Conservation (phyloP, 2,329 filamentous ascomycete species). For the Byssochlamys sp. region DNA sequence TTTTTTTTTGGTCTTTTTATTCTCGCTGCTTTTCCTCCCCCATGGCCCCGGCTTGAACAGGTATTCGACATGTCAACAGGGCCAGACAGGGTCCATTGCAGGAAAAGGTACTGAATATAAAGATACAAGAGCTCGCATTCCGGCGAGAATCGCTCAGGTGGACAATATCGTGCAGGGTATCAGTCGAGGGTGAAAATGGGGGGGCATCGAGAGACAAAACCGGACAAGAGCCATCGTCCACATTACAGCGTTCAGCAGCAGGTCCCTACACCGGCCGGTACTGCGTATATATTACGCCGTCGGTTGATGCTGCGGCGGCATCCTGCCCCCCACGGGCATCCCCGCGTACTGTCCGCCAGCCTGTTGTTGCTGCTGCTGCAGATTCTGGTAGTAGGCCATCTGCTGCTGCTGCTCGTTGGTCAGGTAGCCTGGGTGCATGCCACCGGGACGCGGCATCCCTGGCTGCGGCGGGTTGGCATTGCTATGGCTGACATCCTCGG, state of each 20-base stretch:
- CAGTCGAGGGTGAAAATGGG: constrained; percentile 24
- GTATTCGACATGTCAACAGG: not conserved
- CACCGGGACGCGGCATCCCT: constrained; percentile 58
- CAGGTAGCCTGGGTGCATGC: constrained; percentile 62
- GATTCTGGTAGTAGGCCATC: constrained; percentile 73
- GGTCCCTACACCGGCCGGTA: constrained; percentile 5
- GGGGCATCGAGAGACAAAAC: constrained; percentile 9
- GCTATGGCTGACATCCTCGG: constrained; percentile 72
- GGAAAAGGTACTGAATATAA: not conserved
- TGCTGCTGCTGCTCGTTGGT: constrained; percentile 61
- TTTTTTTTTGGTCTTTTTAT: constrained; percentile 10
- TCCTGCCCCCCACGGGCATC: constrained; percentile 67
- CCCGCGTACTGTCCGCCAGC: constrained; percentile 58
- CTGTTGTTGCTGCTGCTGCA: constrained; percentile 61
- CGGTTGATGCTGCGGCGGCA: constrained; percentile 74
- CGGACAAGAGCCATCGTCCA: constrained; percentile 14
- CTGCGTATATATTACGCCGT: constrained; percentile 48
- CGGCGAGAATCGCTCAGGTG: constrained; percentile 14
- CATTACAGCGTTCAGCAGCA: constrained; percentile 11
- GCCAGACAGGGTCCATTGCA: not conserved
- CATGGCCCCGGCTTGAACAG: not conserved
- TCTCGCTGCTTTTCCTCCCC: constrained; percentile 10
- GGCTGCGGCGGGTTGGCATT: constrained; percentile 61
- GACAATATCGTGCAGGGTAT: constrained; percentile 24
- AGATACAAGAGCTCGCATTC: constrained; percentile 6